A percentile compares a stretch with the other conserved stretches of the same genome.
Evolutionary conservation across 176 grass and related monocot genomes (phyloP).

Genomic region (barley (Hordeum vulgare)): DNA sequence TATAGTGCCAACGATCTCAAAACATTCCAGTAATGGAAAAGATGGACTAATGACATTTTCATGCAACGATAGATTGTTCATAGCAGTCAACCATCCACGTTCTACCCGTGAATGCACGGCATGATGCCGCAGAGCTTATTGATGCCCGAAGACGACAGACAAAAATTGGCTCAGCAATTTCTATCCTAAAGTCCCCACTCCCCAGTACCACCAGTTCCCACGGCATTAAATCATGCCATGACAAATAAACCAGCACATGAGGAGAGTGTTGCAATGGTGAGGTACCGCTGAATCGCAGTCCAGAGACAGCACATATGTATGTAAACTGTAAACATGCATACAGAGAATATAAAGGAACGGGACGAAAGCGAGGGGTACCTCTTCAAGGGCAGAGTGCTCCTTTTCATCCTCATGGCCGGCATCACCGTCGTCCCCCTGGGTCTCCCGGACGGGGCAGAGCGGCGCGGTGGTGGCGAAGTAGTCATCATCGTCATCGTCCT

Average conservation of each 20-base stretch:
- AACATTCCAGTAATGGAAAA: not conserved
- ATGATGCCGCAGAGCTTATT: not conserved
- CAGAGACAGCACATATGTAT: not conserved
- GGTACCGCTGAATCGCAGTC: not conserved
- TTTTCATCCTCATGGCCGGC: not conserved
- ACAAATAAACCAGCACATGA: not conserved
- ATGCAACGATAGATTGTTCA: not conserved
- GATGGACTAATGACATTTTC: not conserved
- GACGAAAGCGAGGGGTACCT: constrained; percentile 31
- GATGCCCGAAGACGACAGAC: not conserved
- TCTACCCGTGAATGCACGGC: not conserved
- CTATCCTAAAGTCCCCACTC: not conserved
- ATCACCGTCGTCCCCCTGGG: not conserved
- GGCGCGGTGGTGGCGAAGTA: constrained; percentile 79
- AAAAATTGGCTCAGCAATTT: not conserved
- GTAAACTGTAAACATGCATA: not conserved
- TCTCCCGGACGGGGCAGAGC: constrained; percentile 40
- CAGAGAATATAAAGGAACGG: not conserved
- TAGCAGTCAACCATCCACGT: not conserved
- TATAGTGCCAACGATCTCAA: not conserved
- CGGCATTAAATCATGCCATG: not conserved
- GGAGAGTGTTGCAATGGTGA: not conserved
- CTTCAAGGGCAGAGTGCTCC: constrained; percentile 25
- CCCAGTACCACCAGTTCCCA: not conserved
- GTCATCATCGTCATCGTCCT: constrained; percentile 89